Conservation (phyloP, 2,329 filamentous ascomycete genomes). For the Ophiostoma angusticollis region DNA sequence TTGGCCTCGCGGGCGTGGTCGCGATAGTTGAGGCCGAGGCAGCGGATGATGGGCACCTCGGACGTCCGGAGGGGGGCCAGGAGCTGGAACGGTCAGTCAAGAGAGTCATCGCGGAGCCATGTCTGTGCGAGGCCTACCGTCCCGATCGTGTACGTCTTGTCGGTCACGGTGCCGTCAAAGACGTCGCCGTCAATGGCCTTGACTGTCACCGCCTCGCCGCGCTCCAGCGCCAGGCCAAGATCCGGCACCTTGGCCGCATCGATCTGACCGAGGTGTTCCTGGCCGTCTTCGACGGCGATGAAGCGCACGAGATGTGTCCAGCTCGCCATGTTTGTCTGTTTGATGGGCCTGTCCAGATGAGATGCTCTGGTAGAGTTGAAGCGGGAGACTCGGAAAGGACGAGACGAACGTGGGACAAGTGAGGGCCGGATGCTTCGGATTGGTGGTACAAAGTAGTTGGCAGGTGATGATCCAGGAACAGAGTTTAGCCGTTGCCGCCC, state of each 20-base stretch:
- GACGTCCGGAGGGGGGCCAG: constrained; percentile 23
- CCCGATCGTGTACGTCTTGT: constrained; percentile 16
- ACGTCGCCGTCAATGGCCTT: constrained; percentile 22
- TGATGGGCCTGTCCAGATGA: no score
- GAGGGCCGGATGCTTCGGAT: no score
- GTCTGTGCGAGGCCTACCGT: constrained; percentile 6
- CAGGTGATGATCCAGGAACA: background rate
- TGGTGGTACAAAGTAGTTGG: background rate
- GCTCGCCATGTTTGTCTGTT: constrained; percentile 9
- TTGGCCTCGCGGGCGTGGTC: constrained; percentile 27
- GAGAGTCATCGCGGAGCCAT: no score
- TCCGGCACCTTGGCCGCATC: constrained; percentile 21
- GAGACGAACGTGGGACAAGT: no score
- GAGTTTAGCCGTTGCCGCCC: background rate
- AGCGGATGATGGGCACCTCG: constrained; percentile 29
- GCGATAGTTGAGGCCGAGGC: constrained; percentile 32
- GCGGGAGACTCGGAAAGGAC: no score
- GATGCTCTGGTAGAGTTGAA: no score
- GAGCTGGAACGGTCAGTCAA: constrained; percentile 11
- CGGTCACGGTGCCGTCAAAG: constrained; percentile 24
- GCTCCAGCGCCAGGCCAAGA: constrained; percentile 22
- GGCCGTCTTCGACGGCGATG: constrained; percentile 27
- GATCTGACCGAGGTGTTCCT: constrained; percentile 27
- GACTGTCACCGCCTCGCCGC: constrained; percentile 22
- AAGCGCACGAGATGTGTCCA: constrained; percentile 30